Evolutionary conservation across 257 asterid genomes (phyloP).

Genomic region (Galeopsis tetrahit): DNA sequence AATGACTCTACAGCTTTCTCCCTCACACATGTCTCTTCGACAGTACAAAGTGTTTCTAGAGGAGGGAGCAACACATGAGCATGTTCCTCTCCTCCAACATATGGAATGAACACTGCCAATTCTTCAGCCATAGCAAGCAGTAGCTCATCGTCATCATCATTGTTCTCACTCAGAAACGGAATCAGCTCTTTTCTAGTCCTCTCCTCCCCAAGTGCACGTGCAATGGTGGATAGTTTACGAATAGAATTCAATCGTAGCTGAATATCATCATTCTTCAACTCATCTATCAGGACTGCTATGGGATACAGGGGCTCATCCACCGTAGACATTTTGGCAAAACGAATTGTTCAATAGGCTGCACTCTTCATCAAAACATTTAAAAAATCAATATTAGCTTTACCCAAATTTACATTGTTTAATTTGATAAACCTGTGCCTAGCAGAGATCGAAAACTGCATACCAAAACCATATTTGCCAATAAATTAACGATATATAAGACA

Average conservation of each 20-base stretch:
- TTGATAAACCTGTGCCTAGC: constrained; percentile 36
- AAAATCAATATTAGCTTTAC: constrained; percentile 25
- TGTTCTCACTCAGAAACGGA: constrained; percentile 86
- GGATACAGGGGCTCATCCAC: constrained; percentile 96
- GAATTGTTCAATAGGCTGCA: constrained; percentile 10
- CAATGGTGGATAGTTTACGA: constrained; percentile 86
- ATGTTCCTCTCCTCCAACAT: constrained; percentile 93
- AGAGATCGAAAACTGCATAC: too few relatives aligned
- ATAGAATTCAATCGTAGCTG: constrained; percentile 83
- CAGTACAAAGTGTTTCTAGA: constrained; percentile 86
- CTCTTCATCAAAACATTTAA: constrained; percentile 19
- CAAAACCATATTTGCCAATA: too few relatives aligned
- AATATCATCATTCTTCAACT: constrained; percentile 91
- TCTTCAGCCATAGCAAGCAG: constrained; percentile 96
- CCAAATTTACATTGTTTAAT: constrained; percentile 55
- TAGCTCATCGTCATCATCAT: constrained; percentile 94
- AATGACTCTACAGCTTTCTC: constrained; percentile 92
- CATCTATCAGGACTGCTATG: constrained; percentile 91
- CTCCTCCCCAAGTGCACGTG: constrained; percentile 98
- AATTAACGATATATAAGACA: too few relatives aligned
- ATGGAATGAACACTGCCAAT: constrained; percentile 90
- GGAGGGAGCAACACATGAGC: constrained; percentile 93
- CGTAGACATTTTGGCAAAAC: constrained; percentile 64
- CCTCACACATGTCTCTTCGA: constrained; percentile 96
- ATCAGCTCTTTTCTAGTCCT: constrained; percentile 88